A percentile compares a stretch with the other conserved stretches of the same genome.
Evolutionary conservation across 805 yeast genomes (phyloP).

Genomic region (Starmerella asiatica): DNA sequence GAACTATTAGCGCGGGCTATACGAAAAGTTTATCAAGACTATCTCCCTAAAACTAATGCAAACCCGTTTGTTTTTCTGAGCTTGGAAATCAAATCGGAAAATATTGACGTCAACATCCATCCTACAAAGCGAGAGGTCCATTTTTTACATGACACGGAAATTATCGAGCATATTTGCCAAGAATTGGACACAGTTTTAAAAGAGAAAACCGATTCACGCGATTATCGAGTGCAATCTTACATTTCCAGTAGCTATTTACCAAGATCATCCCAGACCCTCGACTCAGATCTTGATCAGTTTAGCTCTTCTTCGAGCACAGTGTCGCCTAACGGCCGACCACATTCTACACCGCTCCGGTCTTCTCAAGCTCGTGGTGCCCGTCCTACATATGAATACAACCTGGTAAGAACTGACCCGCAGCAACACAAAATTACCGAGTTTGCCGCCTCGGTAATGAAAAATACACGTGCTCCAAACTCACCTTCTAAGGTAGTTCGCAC

Average conservation of each 20-base stretch:
- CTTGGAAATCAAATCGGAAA: constrained; percentile 49
- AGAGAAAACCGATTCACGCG: constrained; percentile 51
- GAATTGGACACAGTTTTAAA: constrained; percentile 39
- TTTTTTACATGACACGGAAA: constrained; percentile 75
- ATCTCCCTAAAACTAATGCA: constrained; percentile 57
- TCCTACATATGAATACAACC: constrained; percentile 40
- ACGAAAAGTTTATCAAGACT: constrained; percentile 44
- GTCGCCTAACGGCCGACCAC: not conserved
- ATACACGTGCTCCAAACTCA: not conserved
- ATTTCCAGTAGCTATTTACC: constrained; percentile 1
- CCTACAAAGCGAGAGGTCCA: constrained; percentile 91
- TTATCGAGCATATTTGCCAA: constrained; percentile 46
- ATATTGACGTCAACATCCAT: constrained; percentile 85
- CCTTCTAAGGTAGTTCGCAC: not conserved
- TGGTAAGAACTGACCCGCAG: constrained; percentile 57
- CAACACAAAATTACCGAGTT: constrained; percentile 43
- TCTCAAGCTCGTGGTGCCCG: not conserved
- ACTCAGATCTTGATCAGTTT: too few relatives aligned
- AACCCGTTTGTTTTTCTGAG: constrained; percentile 67
- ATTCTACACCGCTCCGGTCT: not conserved
- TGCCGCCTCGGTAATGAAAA: not conserved
- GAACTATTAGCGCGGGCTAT: constrained; percentile 68
- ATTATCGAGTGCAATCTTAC: constrained; percentile 44
- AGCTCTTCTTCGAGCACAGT: not conserved
- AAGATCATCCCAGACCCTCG: too few relatives aligned